Base-by-base conservation (phyloP, 805 yeast genomes). In the Candida nemodendra region DNA sequence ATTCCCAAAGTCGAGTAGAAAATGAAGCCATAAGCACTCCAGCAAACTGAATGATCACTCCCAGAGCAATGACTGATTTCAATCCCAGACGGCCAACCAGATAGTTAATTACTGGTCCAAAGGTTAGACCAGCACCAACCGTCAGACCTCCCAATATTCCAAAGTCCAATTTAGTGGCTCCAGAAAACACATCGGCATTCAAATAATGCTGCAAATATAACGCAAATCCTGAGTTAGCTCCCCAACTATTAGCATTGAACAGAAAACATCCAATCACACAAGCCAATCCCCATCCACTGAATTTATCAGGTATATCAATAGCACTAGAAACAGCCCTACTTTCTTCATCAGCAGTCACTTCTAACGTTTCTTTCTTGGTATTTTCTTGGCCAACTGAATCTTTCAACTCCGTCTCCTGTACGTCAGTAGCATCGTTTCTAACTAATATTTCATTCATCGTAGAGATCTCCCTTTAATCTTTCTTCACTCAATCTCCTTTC, bases 111-210 rank as follows among this genome's bases (percentile, higher is more conserved):
- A 73, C 28, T 0, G 84, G 83, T 1, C 76, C 67, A 39, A 71
- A 64, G 0, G 61, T 42, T n/a, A 76, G 47, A 0, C 81, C 81
- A 1, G 69, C 50, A 4, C 81, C 81, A 34, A 81, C 78, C 0
- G 83, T 73, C 9, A 83, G 51, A 2, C 91, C 90, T 0, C 89
- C 86, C 40, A 84, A 71, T 27, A 76, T 62, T 11, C 87, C 85
- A 56, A 72, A 84, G 42, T 80, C 84, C 38, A 74, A 61, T 34
- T 72, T 72, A 1, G 70, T 54, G 0, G 82, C 81, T 2, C 81
- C 85, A 0, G 64, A 61, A 45, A 78, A 81, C 0, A 69, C 61
- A 30, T 72, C 58, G 35, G 71, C 54, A 29, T 72, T 69, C 17
- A 82, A 45, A 51, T 80, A 84, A 45, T 68, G 70, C 1, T 83